Evolutionary conservation across 2,329 filamentous ascomycete species (phyloP).

Genomic region (Sphaerulina populicola): DNA sequence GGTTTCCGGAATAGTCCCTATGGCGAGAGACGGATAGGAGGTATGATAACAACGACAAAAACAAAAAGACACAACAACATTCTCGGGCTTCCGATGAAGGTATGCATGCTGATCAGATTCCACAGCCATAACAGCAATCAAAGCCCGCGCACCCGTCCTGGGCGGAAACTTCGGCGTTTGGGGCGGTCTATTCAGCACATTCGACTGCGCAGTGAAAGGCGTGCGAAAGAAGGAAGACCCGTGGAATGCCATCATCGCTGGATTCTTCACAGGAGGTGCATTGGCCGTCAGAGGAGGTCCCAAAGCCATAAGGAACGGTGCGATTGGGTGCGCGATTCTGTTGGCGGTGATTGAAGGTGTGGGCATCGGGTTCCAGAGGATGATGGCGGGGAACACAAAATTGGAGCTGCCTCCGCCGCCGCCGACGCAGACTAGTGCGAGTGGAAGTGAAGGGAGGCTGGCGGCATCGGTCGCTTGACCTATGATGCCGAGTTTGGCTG

Average conservation of each 20-base stretch:
- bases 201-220: conserved; percentile 94
- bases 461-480: conserved; percentile 20
- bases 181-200: conserved; percentile 92
- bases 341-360: conserved; percentile 96
- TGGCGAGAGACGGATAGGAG: conserved; percentile 90
- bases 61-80: background rate
- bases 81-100: background rate
- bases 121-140: conserved; percentile 78
- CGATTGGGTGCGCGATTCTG: conserved; percentile 90
- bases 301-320: conserved; percentile 86
- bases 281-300: conserved; percentile 85
- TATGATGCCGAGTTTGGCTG: conserved; percentile 15
- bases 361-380: conserved; percentile 87
- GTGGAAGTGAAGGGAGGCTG: conserved; percentile 28
- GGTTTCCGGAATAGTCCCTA: conserved; percentile 51
- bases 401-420: conserved; percentile 54
- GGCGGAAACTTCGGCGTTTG: conserved; percentile 98
- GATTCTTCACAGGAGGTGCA: conserved; percentile 90
- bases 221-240: conserved; percentile 86
- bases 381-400: conserved; percentile 84
- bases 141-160: conserved; percentile 89
- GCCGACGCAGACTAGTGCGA: conserved; percentile 20
- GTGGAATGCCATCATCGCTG: conserved; percentile 94
- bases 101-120: background rate
- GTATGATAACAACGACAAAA: conserved; percentile 25